These are phyloP conservation scores for Trametes polyzona DNA, from an alignment of 1,284 basidiomycete species.

Conservation along the genomic window DNA sequence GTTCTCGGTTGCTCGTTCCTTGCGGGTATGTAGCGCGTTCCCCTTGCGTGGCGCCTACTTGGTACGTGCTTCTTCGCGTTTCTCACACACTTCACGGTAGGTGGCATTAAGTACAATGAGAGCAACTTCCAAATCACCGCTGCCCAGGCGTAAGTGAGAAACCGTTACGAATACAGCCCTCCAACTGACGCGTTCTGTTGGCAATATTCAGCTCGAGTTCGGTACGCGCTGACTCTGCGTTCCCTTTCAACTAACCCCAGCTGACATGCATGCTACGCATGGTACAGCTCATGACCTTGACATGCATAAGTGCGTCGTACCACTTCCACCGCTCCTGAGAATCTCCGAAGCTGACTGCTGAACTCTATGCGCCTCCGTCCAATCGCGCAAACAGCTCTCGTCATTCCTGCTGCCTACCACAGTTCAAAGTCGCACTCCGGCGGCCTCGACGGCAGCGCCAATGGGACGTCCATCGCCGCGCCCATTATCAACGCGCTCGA, in stretches of 20 bases:
- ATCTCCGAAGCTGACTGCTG: slow-evolving; percentile 10
- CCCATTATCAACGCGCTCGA: slow-evolving; percentile 12
- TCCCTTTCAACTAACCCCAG: not conserved
- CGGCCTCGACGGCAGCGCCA: slow-evolving; percentile 16
- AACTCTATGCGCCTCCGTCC: not conserved
- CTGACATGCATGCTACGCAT: not conserved
- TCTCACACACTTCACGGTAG: slow-evolving; percentile 37
- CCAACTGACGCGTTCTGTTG: slow-evolving; percentile 18
- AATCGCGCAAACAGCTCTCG: slow-evolving; percentile 57
- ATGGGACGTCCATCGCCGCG: slow-evolving; percentile 16
- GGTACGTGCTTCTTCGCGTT: not conserved
- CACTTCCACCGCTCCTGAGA: not conserved
- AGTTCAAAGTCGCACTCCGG: slow-evolving; percentile 42
- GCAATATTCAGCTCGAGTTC: slow-evolving; percentile 56
- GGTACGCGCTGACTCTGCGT: slow-evolving; percentile 42
- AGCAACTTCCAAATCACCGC: slow-evolving; percentile 82
- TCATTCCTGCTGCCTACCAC: slow-evolving; percentile 91
- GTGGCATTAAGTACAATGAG: slow-evolving; percentile 68
- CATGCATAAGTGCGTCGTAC: slow-evolving; percentile 75
- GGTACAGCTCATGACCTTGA: slow-evolving; percentile 80
- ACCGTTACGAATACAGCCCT: slow-evolving; percentile 20
- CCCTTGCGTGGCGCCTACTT: not conserved
- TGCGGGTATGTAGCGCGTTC: slow-evolving; percentile 50
- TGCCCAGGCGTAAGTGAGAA: slow-evolving; percentile 75
- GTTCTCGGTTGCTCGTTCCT: slow-evolving; percentile 90